Percentiles rank a stretch among this genome's conserved stretches.
Conservation (phyloP, 371 early-diverging fungal genomes). For the Haplosporangium sp. region DNA sequence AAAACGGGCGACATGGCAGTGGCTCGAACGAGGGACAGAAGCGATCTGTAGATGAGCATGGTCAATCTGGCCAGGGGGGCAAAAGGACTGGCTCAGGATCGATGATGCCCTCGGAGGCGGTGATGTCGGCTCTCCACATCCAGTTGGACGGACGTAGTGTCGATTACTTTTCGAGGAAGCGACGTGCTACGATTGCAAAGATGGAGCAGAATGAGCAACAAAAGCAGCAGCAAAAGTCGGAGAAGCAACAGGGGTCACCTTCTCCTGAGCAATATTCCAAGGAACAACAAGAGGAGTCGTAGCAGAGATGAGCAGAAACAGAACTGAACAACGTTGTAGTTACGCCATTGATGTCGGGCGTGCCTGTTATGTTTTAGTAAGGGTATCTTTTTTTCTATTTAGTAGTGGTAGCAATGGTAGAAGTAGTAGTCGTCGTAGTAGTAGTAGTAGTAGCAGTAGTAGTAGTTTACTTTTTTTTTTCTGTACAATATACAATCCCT, state of each 20-base stretch:
- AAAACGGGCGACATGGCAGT: slow-evolving; percentile 4
- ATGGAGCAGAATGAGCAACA: slow-evolving; percentile 35
- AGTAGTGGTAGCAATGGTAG: background rate
- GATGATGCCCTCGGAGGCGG: slow-evolving; percentile 43
- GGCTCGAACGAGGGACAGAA: slow-evolving; percentile 33
- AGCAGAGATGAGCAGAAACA: background rate
- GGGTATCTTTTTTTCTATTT: background rate
- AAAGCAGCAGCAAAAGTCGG: slow-evolving; percentile 23
- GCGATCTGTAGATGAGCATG: slow-evolving; percentile 28
- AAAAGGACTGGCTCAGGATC: slow-evolving; percentile 18
- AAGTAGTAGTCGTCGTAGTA: background rate
- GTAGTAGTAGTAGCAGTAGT: background rate
- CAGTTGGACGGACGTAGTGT: slow-evolving; percentile 53
- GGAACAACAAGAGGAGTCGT: slow-evolving; percentile 5
- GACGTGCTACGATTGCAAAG: slow-evolving; percentile 46
- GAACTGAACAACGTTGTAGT: background rate
- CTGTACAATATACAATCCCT: slow-evolving; percentile 1
- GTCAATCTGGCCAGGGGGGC: background rate
- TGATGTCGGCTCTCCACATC: slow-evolving; percentile 49
- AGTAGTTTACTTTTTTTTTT: slow-evolving; percentile 1
- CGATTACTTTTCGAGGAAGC: slow-evolving; percentile 51
- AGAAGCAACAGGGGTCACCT: background rate
- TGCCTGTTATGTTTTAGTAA: background rate
- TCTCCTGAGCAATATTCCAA: background rate
- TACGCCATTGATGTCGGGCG: background rate